Evolutionary conservation across 768 basidiomycete genomes (phyloP), one percentile per base, ranked within the genome.

Genomic region (Fibroporia radiculosa): DNA sequence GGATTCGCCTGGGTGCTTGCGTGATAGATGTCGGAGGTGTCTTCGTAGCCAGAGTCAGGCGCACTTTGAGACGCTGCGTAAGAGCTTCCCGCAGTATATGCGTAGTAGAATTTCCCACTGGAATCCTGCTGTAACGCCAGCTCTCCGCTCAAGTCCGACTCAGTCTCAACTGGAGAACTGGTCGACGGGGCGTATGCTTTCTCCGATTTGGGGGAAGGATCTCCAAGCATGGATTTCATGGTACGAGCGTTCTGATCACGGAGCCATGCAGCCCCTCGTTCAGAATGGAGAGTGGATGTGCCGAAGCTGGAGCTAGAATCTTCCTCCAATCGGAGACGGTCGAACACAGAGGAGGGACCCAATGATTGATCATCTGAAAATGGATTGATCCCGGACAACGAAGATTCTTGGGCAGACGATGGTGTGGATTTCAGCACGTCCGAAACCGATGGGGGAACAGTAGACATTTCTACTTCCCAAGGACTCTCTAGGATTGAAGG

Each of bases 211-310:
- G 72, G 78, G 3, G 80, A 78, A 11, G 62, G 62, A 28, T 63
- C 59, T 14, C 82, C 83, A 6, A 84, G 65, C 67, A 77, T 77
- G 16, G 75, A 70, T 35, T 76, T 74, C 73, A 72, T 74, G 40
- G 81, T 71, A 11, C 86, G 75, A 25, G 77, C 72, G 40, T 78
- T 85, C 61, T 95, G 91, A 54, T 93, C 89, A 27, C 76, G 74
- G 34, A 95, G 61, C 91, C 91, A 93, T 22, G 82, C 77, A 6
- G 77, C 78, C 0, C 87, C 85, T 7, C 86, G 76, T 56, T 84
- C 80, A 44, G 71, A 72, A 5, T 73, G 72, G n/a, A 70, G 66
- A 22, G 66, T 49, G 19, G 74, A 60, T 20, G 69, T 61, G 3
- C 71, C 69, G 5, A 57, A 54, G 45, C 61, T 56, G 34, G 68